A percentile compares a stretch with the other conserved stretches of the same genome.
These are phyloP conservation scores for Termitomyces sp. DNA, from an alignment of 768 basidiomycete genomes.

Conservation along the genomic window DNA sequence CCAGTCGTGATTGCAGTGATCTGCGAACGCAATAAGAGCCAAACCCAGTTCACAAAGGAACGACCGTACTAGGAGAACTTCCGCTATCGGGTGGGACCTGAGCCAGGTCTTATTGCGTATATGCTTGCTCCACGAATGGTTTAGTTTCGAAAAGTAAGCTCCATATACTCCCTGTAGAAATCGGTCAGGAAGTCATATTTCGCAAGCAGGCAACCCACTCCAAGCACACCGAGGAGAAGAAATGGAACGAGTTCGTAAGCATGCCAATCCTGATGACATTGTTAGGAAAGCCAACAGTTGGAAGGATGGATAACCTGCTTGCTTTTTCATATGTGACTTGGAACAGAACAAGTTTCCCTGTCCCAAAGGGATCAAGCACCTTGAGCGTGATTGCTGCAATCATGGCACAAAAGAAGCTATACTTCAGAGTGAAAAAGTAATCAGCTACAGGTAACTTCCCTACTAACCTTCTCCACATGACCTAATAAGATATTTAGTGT, in stretches of 20 bases:
- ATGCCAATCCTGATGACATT: conserved; percentile 75
- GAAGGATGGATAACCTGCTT: not conserved
- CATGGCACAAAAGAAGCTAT: conserved; percentile 96
- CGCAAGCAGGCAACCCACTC: conserved; percentile 46
- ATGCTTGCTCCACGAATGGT: conserved; percentile 83
- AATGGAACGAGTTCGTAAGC: conserved; percentile 86
- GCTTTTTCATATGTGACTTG: conserved; percentile 89
- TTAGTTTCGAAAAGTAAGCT: conserved; percentile 88
- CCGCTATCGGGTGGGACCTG: conserved; percentile 71
- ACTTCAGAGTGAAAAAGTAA: conserved; percentile 18
- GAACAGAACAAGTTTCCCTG: conserved; percentile 90
- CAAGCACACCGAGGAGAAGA: conserved; percentile 82
- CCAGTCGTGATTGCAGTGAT: conserved; percentile 75
- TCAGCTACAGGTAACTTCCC: conserved; percentile 18
- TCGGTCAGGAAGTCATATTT: conserved; percentile 6
- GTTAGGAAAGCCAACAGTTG: not conserved
- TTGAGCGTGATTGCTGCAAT: conserved; percentile 93
- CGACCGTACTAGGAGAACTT: conserved; percentile 72
- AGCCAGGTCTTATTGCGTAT: conserved; percentile 84
- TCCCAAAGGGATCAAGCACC: conserved; percentile 94
- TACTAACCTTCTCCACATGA: conserved; percentile 89
- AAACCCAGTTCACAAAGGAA: not conserved
- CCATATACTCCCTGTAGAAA: conserved; percentile 80
- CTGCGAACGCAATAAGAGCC: conserved; percentile 31
- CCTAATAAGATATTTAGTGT: conserved; percentile 33